phyloP scores from a whole-genome alignment of 768 basidiomycete genomes.

The Pholiota molesta region DNA sequence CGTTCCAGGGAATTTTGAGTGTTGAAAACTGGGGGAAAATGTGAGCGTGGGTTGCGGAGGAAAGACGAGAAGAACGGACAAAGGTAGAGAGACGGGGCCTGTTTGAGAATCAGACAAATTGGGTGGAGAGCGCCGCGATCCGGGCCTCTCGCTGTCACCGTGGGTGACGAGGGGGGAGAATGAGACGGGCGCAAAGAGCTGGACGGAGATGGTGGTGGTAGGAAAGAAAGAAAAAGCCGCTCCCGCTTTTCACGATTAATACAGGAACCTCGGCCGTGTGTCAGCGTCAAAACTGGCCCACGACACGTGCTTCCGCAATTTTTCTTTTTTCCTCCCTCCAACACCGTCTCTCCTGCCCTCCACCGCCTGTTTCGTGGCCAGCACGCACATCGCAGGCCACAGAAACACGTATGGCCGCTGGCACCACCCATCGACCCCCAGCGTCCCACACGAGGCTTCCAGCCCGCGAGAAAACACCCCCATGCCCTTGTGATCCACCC shows the following conservation, averaged over 20 bases:
- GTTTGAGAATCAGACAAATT: slow-evolving; percentile 14
- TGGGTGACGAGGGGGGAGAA: slow-evolving; percentile 22
- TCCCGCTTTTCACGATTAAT: slow-evolving; percentile 17
- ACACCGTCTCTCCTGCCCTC: not conserved
- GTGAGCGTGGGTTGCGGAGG: slow-evolving; percentile 3
- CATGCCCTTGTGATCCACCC: too few relatives aligned
- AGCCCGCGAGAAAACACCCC: too few relatives aligned
- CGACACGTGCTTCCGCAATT: slow-evolving; percentile 16
- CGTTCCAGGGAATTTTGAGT: slow-evolving; percentile 35
- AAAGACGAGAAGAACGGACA: slow-evolving; percentile 4
- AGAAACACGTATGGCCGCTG: too few relatives aligned
- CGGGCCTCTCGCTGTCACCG: slow-evolving; percentile 32
- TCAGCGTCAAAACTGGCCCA: slow-evolving; percentile 20
- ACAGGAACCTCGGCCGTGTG: slow-evolving; percentile 19
- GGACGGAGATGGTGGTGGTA: slow-evolving; percentile 29
- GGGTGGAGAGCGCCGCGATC: slow-evolving; percentile 24
- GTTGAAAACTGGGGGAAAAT: slow-evolving; percentile 17
- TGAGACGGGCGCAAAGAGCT: slow-evolving; percentile 1
- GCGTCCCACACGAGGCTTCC: too few relatives aligned
- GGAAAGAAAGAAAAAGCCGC: slow-evolving; percentile 26
- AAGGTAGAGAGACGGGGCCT: slow-evolving; percentile 8
- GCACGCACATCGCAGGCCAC: too few relatives aligned
- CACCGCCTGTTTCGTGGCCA: too few relatives aligned
- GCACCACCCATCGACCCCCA: too few relatives aligned
- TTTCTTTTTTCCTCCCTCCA: slow-evolving; percentile 2